Conservation (phyloP, 345 rosid species). For the Eucalyptus polyanthemos region DNA sequence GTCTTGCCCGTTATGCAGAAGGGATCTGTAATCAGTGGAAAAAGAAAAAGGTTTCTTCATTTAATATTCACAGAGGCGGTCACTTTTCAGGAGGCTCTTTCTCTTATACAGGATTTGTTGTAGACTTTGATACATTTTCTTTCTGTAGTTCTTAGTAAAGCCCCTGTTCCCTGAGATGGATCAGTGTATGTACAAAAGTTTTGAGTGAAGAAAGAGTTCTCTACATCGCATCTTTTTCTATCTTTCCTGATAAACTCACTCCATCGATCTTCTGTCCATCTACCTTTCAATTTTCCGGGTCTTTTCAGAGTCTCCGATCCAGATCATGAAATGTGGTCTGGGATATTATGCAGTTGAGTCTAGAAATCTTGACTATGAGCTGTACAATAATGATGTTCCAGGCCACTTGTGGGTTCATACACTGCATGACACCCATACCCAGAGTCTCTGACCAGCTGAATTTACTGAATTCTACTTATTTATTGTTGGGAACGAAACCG, state of each 20-base stretch:
- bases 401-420: background rate
- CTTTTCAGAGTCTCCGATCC: background rate
- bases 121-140: background rate
- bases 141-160: background rate
- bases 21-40: slow-evolving; percentile 42
- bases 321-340: background rate
- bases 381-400: background rate
- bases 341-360: background rate
- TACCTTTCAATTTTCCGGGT: background rate
- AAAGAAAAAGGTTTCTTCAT: background rate
- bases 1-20: slow-evolving; percentile 96
- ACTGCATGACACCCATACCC: no score
- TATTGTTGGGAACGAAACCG: background rate
- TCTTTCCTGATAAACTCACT: background rate
- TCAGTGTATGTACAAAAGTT: slow-evolving; percentile 24
- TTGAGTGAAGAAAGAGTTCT: background rate
- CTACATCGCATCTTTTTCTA: background rate
- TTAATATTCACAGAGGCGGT: background rate
- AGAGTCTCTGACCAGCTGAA: background rate
- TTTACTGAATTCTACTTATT: background rate
- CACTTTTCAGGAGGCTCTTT: background rate
- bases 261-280: background rate
- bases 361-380: background rate
- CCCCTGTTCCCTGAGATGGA: background rate
- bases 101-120: background rate